Conservation (phyloP, 257 asterid genomes). For the Knoxia roxburghii region DNA sequence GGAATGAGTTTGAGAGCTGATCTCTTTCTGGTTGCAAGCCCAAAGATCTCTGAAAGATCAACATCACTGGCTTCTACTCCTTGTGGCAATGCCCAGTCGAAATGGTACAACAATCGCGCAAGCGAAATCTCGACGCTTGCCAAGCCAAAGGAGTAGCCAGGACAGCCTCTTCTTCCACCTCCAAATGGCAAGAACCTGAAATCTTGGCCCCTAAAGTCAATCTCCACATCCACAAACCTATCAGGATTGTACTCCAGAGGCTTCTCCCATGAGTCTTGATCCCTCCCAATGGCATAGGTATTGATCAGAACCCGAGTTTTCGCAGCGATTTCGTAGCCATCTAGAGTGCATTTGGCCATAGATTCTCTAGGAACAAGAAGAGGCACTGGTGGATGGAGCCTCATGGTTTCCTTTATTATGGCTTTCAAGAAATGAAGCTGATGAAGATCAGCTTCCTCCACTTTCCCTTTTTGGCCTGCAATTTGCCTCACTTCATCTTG, state of each 20-base stretch:
- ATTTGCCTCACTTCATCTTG: conserved; percentile 29
- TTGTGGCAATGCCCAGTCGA: conserved; percentile 27
- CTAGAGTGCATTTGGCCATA: conserved; percentile 23
- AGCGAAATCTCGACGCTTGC: conserved; percentile 30
- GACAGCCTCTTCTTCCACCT: conserved; percentile 42
- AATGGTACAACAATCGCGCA: conserved; percentile 28
- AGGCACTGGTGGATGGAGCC: conserved; percentile 32
- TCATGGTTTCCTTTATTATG: conserved; percentile 32
- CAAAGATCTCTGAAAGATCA: conserved; percentile 27
- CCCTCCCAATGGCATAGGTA: conserved; percentile 32
- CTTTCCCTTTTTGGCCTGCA: conserved; percentile 17
- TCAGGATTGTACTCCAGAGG: conserved; percentile 26
- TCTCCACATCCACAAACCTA: conserved; percentile 20
- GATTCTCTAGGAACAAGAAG: conserved; percentile 37
- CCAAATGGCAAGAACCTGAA: conserved; percentile 34
- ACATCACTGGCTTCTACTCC: conserved; percentile 22
- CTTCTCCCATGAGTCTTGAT: conserved; percentile 20
- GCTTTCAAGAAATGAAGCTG: conserved; percentile 26
- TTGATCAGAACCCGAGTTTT: conserved; percentile 26
- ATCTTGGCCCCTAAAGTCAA: conserved; percentile 31
- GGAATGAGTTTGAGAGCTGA: conserved; percentile 28
- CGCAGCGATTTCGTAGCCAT: conserved; percentile 21
- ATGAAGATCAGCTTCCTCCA: conserved; percentile 29
- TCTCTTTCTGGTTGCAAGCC: conserved; percentile 30
- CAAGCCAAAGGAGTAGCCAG: conserved; percentile 33